Conservation (phyloP, 1,284 basidiomycete genomes). For the Boletus austroedulis region DNA sequence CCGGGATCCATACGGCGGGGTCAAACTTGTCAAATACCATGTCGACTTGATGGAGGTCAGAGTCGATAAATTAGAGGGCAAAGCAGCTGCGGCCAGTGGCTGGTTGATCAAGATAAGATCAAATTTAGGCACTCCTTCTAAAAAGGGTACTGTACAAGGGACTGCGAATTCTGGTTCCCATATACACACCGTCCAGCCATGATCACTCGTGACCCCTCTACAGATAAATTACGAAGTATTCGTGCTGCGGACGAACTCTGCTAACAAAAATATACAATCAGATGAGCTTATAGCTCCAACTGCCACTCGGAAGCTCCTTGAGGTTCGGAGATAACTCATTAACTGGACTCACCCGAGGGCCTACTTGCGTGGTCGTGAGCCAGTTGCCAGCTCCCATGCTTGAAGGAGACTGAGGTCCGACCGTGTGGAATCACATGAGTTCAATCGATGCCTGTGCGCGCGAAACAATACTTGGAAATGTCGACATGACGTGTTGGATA, state of each 20-base stretch:
- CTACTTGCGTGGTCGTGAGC: not conserved
- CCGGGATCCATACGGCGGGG: slow-evolving; percentile 22
- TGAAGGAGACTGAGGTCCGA: not conserved
- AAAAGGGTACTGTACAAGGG: not conserved
- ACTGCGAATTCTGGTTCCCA: too few species aligned
- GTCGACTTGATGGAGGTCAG: not conserved
- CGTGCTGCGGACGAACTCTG: too few species aligned
- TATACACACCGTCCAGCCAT: too few species aligned
- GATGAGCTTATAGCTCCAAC: too few species aligned
- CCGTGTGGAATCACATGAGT: not conserved
- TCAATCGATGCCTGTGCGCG: too few species aligned
- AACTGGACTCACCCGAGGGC: not conserved
- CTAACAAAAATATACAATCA: too few species aligned
- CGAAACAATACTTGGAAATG: too few species aligned
- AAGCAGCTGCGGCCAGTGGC: not conserved
- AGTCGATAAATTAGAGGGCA: not conserved
- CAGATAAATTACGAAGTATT: too few species aligned
- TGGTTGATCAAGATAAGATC: not conserved
- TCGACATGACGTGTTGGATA: not conserved
- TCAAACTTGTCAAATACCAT: slow-evolving; percentile 17
- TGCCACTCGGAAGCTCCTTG: too few species aligned
- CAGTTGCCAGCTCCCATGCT: too few species aligned
- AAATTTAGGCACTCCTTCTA: not conserved
- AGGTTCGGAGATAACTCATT: not conserved
- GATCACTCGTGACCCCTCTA: too few species aligned